Conservation (phyloP, 495 filamentous ascomycete species). For the Bombardia bombarda region DNA sequence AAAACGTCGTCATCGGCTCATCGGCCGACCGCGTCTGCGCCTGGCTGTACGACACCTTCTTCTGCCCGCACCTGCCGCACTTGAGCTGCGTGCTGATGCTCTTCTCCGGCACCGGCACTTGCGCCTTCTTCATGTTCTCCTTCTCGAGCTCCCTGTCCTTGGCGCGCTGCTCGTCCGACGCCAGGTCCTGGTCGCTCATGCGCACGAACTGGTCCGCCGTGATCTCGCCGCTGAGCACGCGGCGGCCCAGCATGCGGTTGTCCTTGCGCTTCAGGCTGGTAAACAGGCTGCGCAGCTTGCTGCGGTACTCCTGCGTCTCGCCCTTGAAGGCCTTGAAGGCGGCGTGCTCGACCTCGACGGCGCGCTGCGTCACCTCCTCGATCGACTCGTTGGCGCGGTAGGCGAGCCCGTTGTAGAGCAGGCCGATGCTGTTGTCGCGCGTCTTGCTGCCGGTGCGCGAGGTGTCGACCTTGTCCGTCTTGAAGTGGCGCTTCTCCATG, state of each 20-base stretch:
- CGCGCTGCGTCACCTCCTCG: slow-evolving; percentile 54
- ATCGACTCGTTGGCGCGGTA: slow-evolving; percentile 49
- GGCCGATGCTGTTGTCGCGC: slow-evolving; percentile 76
- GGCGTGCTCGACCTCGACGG: slow-evolving; percentile 64
- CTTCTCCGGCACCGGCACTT: slow-evolving; percentile 83
- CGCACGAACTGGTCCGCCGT: slow-evolving; percentile 61
- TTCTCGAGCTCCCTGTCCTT: slow-evolving; percentile 67
- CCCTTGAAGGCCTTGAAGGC: slow-evolving; percentile 56
- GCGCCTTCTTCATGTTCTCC: slow-evolving; percentile 92
- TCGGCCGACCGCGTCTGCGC: slow-evolving; percentile 94
- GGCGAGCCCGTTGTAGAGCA: slow-evolving; percentile 80
- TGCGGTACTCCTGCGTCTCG: slow-evolving; percentile 66
- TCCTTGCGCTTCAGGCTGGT: slow-evolving; percentile 89
- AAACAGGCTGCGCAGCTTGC: slow-evolving; percentile 83
- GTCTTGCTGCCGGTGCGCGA: slow-evolving; percentile 59
- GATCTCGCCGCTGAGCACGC: slow-evolving; percentile 69
- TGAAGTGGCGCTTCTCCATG: slow-evolving; percentile 68
- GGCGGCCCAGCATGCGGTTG: slow-evolving; percentile 64
- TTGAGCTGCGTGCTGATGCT: slow-evolving; percentile 77
- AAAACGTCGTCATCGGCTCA: slow-evolving; percentile 83
- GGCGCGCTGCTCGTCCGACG: slow-evolving; percentile 63
- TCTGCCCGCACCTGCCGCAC: slow-evolving; percentile 84
- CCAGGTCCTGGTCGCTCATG: slow-evolving; percentile 42
- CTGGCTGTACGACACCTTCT: slow-evolving; percentile 90
- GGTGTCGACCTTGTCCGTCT: slow-evolving; percentile 67